Evolutionary conservation across 2,329 filamentous ascomycete genomes (phyloP).

Genomic region (Thielaviopsis cerberus): DNA sequence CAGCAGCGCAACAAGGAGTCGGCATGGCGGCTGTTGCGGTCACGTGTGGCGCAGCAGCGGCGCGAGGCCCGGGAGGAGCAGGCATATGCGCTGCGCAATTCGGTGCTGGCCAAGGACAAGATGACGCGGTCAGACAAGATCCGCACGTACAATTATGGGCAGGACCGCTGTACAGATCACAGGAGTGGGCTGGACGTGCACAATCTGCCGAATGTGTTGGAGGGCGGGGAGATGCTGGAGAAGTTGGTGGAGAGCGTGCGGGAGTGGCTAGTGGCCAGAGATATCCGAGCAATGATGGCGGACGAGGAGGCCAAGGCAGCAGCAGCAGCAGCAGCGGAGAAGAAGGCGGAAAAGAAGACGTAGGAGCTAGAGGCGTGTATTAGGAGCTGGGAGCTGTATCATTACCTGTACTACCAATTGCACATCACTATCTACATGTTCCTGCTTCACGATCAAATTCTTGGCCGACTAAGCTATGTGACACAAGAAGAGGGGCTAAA

Average conservation of each 20-base stretch:
- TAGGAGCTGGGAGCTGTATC: constrained; percentile 6
- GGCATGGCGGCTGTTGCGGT: constrained; percentile 71
- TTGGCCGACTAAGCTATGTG: not conserved
- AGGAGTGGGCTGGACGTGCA: constrained; percentile 62
- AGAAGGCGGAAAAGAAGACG: constrained; percentile 12
- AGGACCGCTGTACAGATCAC: constrained; percentile 74
- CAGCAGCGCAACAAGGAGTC: constrained; percentile 76
- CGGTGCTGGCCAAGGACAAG: constrained; percentile 58
- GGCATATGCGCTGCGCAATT: constrained; percentile 53
- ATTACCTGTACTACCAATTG: not conserved
- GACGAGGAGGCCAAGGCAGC: constrained; percentile 31
- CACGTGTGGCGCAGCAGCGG: constrained; percentile 59
- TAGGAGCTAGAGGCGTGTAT: not conserved
- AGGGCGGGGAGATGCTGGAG: constrained; percentile 52
- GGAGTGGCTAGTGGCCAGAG: constrained; percentile 55
- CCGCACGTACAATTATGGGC: constrained; percentile 66
- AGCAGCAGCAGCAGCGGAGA: constrained; percentile 4
- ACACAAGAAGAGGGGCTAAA: not conserved
- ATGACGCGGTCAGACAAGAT: constrained; percentile 90
- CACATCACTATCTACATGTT: not conserved
- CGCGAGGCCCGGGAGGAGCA: constrained; percentile 73
- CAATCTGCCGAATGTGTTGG: constrained; percentile 63
- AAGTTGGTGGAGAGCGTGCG: constrained; percentile 61
- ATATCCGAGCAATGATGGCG: constrained; percentile 53
- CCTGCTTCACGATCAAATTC: not conserved